Evolutionary conservation across 2,329 filamentous ascomycete genomes (phyloP).

Genomic region (Exophiala sp.): DNA sequence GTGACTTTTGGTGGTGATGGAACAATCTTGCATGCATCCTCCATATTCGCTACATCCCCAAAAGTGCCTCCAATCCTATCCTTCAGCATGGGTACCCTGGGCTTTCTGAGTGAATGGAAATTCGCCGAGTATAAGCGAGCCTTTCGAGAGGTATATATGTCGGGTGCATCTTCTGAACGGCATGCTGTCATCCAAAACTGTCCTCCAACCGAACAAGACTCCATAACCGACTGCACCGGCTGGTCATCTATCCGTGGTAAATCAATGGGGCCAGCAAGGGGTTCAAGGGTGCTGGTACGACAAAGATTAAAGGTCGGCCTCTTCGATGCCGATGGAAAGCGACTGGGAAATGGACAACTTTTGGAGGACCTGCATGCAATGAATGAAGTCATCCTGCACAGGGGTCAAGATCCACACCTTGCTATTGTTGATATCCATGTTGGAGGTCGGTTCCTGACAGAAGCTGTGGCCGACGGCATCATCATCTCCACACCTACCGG

Average conservation of each 20-base stretch:
- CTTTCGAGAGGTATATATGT: conserved; percentile 89
- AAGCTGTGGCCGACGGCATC: conserved; percentile 91
- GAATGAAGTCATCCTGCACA: conserved; percentile 92
- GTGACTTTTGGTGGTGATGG: conserved; percentile 90
- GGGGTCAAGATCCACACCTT: conserved; percentile 82
- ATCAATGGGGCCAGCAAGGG: conserved; percentile 67
- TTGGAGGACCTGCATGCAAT: conserved; percentile 61
- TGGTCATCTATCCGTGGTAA: conserved; percentile 76
- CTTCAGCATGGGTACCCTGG: conserved; percentile 94
- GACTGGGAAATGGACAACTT: conserved; percentile 34
- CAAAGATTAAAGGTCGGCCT: conserved; percentile 82
- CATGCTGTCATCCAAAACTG: conserved; percentile 40
- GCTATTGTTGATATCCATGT: conserved; percentile 89
- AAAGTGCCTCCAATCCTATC: conserved; percentile 85
- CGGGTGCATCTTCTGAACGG: conserved; percentile 51
- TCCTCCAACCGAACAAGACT: conserved; percentile 32
- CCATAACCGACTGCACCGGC: conserved; percentile 37
- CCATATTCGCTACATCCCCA: conserved; percentile 73
- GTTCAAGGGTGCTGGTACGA: conserved; percentile 75
- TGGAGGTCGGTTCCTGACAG: conserved; percentile 81
- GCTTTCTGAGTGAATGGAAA: conserved; percentile 94
- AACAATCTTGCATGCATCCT: conserved; percentile 79
- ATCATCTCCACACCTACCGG: conserved; percentile 91
- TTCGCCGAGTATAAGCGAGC: conserved; percentile 88
- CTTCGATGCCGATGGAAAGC: conserved; percentile 60